Conservation (phyloP, 108 stramenopile species). For the Halocafeteria seosinensis region DNA sequence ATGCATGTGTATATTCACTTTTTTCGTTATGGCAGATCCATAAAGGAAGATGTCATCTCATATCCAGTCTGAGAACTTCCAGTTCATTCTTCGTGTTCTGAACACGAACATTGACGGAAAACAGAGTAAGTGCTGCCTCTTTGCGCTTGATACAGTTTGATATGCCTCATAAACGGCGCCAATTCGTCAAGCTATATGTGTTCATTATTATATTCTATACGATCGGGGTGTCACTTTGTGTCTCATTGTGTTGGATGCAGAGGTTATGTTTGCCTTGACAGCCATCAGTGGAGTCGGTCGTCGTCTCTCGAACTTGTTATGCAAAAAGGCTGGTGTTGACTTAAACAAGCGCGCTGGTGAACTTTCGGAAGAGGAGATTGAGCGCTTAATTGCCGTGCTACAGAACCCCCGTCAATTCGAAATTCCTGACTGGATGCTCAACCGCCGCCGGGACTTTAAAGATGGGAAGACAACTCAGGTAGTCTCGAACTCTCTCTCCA, state of each 20-base stretch:
- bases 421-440: constrained; percentile 98
- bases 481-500: constrained; percentile 84
- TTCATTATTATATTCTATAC: not conserved
- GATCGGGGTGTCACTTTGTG: not conserved
- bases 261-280: constrained; percentile 92
- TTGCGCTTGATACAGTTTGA: not conserved
- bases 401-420: constrained; percentile 95
- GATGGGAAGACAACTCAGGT: constrained; percentile 93
- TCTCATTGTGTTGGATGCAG: not conserved
- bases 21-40: no score
- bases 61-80: no score
- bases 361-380: constrained; percentile 93
- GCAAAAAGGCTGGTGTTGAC: constrained; percentile 99
- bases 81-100: constrained; percentile 99
- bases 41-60: no score
- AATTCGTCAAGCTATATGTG: not conserved
- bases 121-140: constrained; percentile 34
- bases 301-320: constrained; percentile 90
- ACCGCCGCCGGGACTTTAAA: constrained; percentile 98
- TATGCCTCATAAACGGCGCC: not conserved
- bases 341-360: constrained; percentile 96
- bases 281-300: constrained; percentile 95
- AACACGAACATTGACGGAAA: constrained; percentile 99
- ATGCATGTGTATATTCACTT: no score
- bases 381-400: constrained; percentile 95